Conservation (phyloP, 495 filamentous ascomycete genomes). For the Rhypophila decipiens region DNA sequence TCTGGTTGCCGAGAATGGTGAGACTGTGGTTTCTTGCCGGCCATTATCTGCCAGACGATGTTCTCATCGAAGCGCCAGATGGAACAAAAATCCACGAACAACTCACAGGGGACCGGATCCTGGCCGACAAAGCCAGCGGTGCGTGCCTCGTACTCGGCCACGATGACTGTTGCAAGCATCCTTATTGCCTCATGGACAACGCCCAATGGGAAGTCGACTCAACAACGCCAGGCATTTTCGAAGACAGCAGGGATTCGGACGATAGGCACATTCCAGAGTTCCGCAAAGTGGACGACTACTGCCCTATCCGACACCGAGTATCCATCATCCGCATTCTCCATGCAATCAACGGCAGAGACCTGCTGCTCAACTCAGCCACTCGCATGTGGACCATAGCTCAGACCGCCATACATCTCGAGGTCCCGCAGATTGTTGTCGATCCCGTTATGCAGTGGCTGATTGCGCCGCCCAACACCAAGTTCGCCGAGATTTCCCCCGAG, state of each 20-base stretch:
- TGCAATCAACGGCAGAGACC: constrained; percentile 41
- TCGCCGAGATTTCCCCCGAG: constrained; percentile 42
- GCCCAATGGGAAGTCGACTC: constrained; percentile 8
- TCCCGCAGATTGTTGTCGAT: constrained; percentile 34
- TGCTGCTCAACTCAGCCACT: constrained; percentile 56
- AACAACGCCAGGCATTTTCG: constrained; percentile 12
- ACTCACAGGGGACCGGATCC: constrained; percentile 11
- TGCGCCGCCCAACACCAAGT: constrained; percentile 32
- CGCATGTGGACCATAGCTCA: constrained; percentile 58
- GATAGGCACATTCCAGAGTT: constrained; percentile 10
- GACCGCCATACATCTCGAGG: constrained; percentile 51
- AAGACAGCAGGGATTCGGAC: constrained; percentile 3
- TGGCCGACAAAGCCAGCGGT: constrained; percentile 20
- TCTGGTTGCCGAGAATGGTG: constrained; percentile 51
- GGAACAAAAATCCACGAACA: background rate
- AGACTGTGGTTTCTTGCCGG: constrained; percentile 44
- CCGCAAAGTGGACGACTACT: constrained; percentile 49
- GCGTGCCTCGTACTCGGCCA: constrained; percentile 23
- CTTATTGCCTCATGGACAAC: constrained; percentile 9
- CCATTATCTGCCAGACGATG: constrained; percentile 24
- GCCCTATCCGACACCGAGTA: constrained; percentile 52
- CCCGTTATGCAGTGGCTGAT: constrained; percentile 37
- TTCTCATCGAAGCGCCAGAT: constrained; percentile 4
- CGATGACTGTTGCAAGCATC: constrained; percentile 24
- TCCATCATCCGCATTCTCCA: constrained; percentile 53